Evolutionary conservation across 2,329 filamentous ascomycete species (phyloP).

Genomic region (Curvularia hawaiiensis): DNA sequence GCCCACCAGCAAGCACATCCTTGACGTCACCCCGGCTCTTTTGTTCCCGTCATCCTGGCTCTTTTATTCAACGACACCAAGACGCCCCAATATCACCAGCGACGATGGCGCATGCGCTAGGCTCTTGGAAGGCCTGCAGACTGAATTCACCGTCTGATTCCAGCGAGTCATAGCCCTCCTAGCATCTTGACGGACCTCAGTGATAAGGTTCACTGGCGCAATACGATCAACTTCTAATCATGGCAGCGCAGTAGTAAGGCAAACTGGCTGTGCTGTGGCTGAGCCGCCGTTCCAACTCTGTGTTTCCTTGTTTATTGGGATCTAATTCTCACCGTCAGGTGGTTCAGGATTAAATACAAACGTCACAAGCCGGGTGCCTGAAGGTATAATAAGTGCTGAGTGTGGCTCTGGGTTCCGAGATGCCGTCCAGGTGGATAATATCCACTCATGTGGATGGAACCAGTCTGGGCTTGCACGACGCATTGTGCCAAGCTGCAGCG

Average conservation of each 20-base stretch:
- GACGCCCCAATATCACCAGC: not conserved
- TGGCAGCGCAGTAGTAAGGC: not conserved
- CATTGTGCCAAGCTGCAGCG: not conserved
- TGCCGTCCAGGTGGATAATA: constrained; percentile 2
- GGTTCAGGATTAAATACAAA: not conserved
- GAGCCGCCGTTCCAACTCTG: constrained; percentile 1
- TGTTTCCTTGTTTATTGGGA: not conserved
- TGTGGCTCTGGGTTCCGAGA: not conserved
- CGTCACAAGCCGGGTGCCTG: constrained; percentile 3
- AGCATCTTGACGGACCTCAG: not conserved
- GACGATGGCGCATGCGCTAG: not conserved
- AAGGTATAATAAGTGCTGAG: not conserved
- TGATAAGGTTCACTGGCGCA: not conserved
- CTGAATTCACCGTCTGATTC: not conserved
- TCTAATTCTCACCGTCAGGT: constrained; percentile 1
- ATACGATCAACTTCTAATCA: not conserved
- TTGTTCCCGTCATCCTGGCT: constrained; percentile 9
- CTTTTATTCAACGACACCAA: constrained; percentile 3
- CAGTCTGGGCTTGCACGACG: not conserved
- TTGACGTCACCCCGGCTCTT: constrained; percentile 12
- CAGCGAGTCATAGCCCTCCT: not conserved
- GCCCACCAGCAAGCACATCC: constrained; percentile 6
- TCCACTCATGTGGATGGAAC: not conserved
- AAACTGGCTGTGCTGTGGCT: constrained; percentile 7
- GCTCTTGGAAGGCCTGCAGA: not conserved